Evolutionary conservation across 345 rosid species (phyloP), one percentile per base, ranked within the genome.

Genomic region (Eucalyptus cloeziana): DNA sequence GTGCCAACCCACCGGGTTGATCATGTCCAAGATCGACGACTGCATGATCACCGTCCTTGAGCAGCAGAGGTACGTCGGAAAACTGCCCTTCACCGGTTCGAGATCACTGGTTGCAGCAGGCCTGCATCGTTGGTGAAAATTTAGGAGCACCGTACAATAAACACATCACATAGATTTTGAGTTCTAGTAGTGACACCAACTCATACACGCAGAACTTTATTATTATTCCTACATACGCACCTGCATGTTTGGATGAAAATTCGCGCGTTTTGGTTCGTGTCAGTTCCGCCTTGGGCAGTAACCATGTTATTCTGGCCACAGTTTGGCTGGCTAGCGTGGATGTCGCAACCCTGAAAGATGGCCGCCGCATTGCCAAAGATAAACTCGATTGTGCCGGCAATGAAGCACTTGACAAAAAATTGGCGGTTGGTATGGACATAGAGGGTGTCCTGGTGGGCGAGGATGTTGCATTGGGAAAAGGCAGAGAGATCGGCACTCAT

Each of bases 261-360:
- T 37, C 98, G 98, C 0, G 96, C 96, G 96, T 95, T 95, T 67
- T 97, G 99, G 89, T 97, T 96, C 6, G 96, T 95, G 89, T 97
- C 99, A 0, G 91, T 91, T 40, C 95, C 88, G 88, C 99, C 99
- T 69, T 97, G 99, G 8, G 99, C 98, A 0, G 99, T 96, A 58
- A 97, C 93, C 99, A 97, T 97, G 92, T 96, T 96, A 86, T 96
- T 97, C 92, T 96, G 99, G 21, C 99, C 98, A 0, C 98, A 88
- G 14, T 92, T 91, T 17, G 99, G 99, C 5, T 86, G 90, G 13
- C 98, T 96, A 22, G 98, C 99, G 51, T 96, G 98, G 89, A 97
- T 97, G 92, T 97, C 96, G n/a, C 98, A 96, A 80, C 88, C 88
- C 79, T 90, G 89, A 86, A 90, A 31, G 44, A 90, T 88, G 11